Percentiles rank a stretch among this genome's conserved stretches.
Conservation (phyloP, 495 filamentous ascomycete species). For the Penicillium antarcticum region DNA sequence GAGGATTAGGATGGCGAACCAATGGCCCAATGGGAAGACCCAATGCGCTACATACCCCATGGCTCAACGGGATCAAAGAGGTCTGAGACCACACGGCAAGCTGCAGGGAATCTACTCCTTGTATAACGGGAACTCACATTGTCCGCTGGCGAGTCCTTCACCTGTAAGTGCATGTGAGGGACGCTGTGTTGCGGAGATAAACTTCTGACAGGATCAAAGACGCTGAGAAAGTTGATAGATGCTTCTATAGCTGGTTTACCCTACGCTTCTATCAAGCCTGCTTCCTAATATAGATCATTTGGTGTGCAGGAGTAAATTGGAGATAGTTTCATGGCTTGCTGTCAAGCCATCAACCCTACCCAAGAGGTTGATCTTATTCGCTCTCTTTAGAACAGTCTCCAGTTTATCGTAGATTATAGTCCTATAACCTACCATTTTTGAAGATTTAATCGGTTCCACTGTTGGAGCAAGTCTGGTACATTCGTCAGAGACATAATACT, state of each 20-base stretch:
- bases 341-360: no score
- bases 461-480: background rate
- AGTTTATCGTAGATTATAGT: no score
- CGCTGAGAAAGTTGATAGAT: constrained; percentile 1
- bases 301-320: background rate
- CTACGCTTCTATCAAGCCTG: background rate
- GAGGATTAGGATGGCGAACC: constrained; percentile 20
- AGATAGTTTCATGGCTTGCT: no score
- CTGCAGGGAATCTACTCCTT: constrained; percentile 32
- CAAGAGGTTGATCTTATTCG: no score
- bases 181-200: constrained; percentile 16
- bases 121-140: constrained; percentile 31
- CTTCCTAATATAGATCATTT: background rate
- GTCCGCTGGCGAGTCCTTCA: constrained; percentile 18
- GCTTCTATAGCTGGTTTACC: background rate
- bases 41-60: background rate
- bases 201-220: constrained; percentile 21
- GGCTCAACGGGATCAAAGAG: constrained; percentile 30
- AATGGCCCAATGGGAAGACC: constrained; percentile 15
- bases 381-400: background rate
- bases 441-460: constrained; percentile 6
- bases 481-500: constrained; percentile 2
- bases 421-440: background rate
- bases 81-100: constrained; percentile 36
- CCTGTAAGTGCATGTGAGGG: constrained; percentile 2